Evolutionary conservation across 768 basidiomycete species (phyloP), one percentile per base, ranked within the genome.

Genomic region (Mycena floridula): DNA sequence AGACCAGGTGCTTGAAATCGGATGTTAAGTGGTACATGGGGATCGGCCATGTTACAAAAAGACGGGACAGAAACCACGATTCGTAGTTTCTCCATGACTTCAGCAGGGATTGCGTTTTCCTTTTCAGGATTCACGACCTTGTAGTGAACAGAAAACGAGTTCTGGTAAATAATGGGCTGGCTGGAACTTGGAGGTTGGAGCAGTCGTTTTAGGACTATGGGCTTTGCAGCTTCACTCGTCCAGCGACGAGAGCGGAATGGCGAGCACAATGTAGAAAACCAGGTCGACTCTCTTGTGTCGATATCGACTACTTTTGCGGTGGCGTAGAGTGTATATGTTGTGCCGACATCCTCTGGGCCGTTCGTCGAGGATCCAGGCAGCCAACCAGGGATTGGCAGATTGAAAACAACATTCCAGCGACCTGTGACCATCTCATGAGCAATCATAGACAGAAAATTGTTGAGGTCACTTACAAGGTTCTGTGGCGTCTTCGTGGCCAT

Each of bases 331-430:
- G 70, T 67, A 56, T 91, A 91, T 43, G 72, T 73, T 5, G 78
- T 76, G 18, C 85, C 85, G 25, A 74, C 56, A 11, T 70, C 69
- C 16, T 72, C 70, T 13, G 70, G 59, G 21, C 81, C 78, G 46
- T 79, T 73, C 3, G 42, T 54, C 21, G 77, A 67, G 13, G 78
- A 72, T 2, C 73, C 70, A 7, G 92, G 92, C 3, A 96, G 72
- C 93, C 93, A 95, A 15, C 91, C 93, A 4, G 92, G 91, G n/a
- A 94, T 66, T 13, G 78, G 73, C 3, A 96, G 64, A 59, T 91
- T 82, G 60, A 94, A 95, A 15, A 82, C 68, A 44, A 91, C 68
- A 51, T 85, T 81, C 83, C 90, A 90, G 25, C 61, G 61, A 53
- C 67, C 74, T 76, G 35, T 12, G 48, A 23, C 40, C 40, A 42